A percentile compares a stretch with the other conserved stretches of the same genome.
phyloP scores from a whole-genome alignment of 768 basidiomycete genomes.

The Pleurotus eryngii region DNA sequence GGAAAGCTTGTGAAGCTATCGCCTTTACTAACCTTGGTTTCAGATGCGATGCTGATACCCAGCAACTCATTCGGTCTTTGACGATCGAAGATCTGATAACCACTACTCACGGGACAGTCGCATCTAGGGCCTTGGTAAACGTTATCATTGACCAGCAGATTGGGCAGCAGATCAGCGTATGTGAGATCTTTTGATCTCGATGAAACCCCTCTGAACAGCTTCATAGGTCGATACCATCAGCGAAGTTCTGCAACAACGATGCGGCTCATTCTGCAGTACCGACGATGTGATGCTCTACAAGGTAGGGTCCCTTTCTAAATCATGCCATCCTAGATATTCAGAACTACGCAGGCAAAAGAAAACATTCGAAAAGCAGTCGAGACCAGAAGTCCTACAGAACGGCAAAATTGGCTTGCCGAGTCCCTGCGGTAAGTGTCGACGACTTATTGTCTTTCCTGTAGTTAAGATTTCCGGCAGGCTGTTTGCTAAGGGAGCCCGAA shows the following conservation, averaged over 20 bases:
- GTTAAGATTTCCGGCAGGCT: conserved; percentile 43
- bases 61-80: conserved; percentile 63
- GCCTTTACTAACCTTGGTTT: conserved; percentile 3
- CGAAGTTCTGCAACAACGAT: conserved; percentile 89
- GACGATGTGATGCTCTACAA: conserved; percentile 99
- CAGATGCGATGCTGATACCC: conserved; percentile 73
- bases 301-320: conserved; percentile 35
- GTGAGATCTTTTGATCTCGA: conserved; percentile 20
- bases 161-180: conserved; percentile 90
- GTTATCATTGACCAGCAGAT: conserved; percentile 98
- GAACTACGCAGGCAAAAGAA: conserved; percentile 73
- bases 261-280: conserved; percentile 96
- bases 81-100: conserved; percentile 89
- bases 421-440: conserved; percentile 67
- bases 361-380: conserved; percentile 88
- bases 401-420: conserved; percentile 78
- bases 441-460: background rate
- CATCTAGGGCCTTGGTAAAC: conserved; percentile 87
- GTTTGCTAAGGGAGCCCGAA: conserved; percentile 85
- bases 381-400: conserved; percentile 68
- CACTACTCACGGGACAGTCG: conserved; percentile 78
- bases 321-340: conserved; percentile 2
- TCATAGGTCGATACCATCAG: conserved; percentile 92
- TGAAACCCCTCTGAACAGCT: conserved; percentile 9
- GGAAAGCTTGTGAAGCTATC: background rate